phyloP scores from a whole-genome alignment of 78 protist genomes.

The Pigoraptor vietnamica region DNA sequence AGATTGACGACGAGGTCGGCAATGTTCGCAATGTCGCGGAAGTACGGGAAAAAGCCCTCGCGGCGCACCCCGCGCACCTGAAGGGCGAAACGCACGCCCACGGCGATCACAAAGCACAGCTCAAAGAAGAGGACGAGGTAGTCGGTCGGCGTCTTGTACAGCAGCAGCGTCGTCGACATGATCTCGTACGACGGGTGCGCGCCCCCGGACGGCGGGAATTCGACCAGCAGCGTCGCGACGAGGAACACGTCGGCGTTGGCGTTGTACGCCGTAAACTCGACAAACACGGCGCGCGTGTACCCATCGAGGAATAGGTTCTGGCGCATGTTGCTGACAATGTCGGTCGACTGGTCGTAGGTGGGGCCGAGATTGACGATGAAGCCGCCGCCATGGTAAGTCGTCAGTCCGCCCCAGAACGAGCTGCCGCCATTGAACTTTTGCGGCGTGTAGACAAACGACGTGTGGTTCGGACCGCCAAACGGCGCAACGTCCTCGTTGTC shows the following conservation, averaged over 20 bases:
- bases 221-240: conserved; percentile 5
- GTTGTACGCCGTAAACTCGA: conserved; percentile 18
- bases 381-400: neutral
- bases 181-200: neutral
- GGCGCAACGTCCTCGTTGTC: neutral
- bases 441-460: neutral
- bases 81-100: too few relatives aligned
- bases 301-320: conserved; percentile 6
- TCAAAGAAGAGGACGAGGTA: neutral
- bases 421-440: neutral
- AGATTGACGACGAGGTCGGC: neutral
- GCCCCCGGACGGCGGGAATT: conserved; percentile 22
- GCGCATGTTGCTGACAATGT: neutral
- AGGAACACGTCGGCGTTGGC: conserved; percentile 13
- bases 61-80: neutral
- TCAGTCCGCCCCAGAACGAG: neutral
- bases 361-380: neutral
- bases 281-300: conserved; percentile 30
- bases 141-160: neutral
- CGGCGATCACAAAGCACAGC: neutral
- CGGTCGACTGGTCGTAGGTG: neutral
- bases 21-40: neutral
- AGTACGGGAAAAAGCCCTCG: neutral
- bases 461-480: neutral
- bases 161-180: neutral